Conservation (phyloP, 2,329 filamentous ascomycete genomes). For the Colletotrichum tanaceti region DNA sequence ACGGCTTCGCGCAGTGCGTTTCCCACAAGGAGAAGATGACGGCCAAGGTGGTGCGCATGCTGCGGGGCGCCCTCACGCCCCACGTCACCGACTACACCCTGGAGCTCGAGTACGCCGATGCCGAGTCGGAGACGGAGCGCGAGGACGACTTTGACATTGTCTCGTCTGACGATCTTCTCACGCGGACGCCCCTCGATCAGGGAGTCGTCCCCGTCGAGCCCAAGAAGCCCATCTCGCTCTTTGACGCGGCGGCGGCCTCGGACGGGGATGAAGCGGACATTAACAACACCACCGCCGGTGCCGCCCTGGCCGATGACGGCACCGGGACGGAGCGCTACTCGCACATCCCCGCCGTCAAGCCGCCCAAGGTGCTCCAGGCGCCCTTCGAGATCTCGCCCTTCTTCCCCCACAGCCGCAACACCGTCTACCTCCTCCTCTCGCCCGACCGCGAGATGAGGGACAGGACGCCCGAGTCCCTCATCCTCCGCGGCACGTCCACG, state of each 20-base stretch:
- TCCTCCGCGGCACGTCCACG: constrained; percentile 66
- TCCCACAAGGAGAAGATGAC: constrained; percentile 73
- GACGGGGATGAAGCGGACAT: constrained; percentile 52
- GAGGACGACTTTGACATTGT: constrained; percentile 72
- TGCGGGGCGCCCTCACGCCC: constrained; percentile 75
- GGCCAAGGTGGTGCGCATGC: constrained; percentile 77
- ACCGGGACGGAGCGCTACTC: constrained; percentile 52
- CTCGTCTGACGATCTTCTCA: constrained; percentile 59
- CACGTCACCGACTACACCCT: constrained; percentile 73
- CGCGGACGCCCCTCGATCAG: neutral
- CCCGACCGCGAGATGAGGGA: constrained; percentile 55
- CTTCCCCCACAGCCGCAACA: constrained; percentile 74
- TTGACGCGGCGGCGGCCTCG: constrained; percentile 57
- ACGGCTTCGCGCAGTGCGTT: constrained; percentile 72
- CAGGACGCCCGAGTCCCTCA: constrained; percentile 64
- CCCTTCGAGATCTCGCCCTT: constrained; percentile 72
- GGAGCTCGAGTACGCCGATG: constrained; percentile 66
- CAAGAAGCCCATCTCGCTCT: constrained; percentile 68
- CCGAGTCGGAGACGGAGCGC: constrained; percentile 38
- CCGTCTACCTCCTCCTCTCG: constrained; percentile 73
- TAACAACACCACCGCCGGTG: constrained; percentile 17
- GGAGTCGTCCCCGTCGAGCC: neutral
- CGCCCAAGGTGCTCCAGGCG: constrained; percentile 72
- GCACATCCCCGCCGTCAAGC: constrained; percentile 62
- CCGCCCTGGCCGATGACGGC: constrained; percentile 41